Conservation (phyloP, 192 early-diverging fungal genomes). For the Phycomyces blakesleeanus region DNA sequence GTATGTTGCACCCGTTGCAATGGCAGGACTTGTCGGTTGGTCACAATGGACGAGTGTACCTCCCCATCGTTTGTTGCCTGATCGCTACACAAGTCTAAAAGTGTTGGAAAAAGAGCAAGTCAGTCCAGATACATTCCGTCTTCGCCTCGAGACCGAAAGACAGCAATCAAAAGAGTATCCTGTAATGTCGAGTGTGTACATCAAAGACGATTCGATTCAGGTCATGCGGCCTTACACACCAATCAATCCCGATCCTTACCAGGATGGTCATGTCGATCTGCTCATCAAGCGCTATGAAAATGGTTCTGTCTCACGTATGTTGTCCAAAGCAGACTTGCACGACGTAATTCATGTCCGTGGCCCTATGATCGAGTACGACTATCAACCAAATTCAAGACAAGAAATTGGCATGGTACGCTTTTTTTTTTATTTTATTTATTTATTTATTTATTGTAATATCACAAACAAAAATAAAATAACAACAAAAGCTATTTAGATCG, state of each 20-base stretch:
- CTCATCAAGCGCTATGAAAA: slow-evolving; percentile 62
- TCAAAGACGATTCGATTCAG: slow-evolving; percentile 70
- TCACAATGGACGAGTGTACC: not conserved
- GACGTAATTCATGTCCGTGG: slow-evolving; percentile 65
- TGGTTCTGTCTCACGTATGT: slow-evolving; percentile 62
- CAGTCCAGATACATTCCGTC: slow-evolving; percentile 55
- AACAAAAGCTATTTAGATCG: slow-evolving; percentile 47
- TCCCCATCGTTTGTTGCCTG: slow-evolving; percentile 29
- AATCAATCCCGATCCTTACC: slow-evolving; percentile 41
- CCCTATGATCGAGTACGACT: slow-evolving; percentile 53
- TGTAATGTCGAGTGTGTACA: slow-evolving; percentile 55
- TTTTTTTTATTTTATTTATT: not conserved
- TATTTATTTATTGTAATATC: not conserved
- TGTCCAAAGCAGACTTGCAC: slow-evolving; percentile 49
- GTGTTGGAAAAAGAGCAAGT: slow-evolving; percentile 42
- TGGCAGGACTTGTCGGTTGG: not conserved
- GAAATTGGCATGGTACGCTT: slow-evolving; percentile 54
- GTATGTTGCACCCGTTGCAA: no score
- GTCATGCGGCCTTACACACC: slow-evolving; percentile 70
- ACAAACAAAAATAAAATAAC: slow-evolving; percentile 17
- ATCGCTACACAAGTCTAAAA: slow-evolving; percentile 50
- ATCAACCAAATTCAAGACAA: slow-evolving; percentile 34
- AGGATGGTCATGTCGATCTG: slow-evolving; percentile 55
- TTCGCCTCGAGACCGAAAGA: slow-evolving; percentile 44
- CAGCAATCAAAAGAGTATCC: slow-evolving; percentile 26